Evolutionary conservation across 768 basidiomycete species (phyloP), one percentile per base, ranked within the genome.

Genomic region (Suillus paluster): DNA sequence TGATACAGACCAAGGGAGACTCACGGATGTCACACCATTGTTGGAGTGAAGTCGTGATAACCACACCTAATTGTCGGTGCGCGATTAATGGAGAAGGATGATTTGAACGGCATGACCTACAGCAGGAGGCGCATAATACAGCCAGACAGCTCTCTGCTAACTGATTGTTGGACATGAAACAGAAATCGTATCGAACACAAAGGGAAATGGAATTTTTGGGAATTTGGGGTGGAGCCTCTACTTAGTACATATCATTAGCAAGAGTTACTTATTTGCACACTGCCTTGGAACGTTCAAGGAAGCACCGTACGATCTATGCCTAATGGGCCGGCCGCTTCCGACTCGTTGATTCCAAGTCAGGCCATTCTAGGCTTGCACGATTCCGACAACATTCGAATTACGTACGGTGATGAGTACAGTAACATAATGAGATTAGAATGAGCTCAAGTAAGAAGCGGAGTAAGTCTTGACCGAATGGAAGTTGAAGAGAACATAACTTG

Each of bases 1-100:
- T 33, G n/a, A 46, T 7, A 17, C 15, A 30, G 10, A 27, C 19
- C 5, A 23, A 15, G 15, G 25, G 36, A 46, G 34, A 21, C 54
- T 36, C 36, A 56, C 54, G 54, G 21, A 21, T 38, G 42, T 56
- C 5, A 23, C 36, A 56, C 54, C 54, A 56, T 38, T 45, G 34
- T 14, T 36, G 34, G 23, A 56, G 54, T 46, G 54, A 36, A 56
- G 36, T 17, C n/a, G 15, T 6, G 15, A 42, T 7, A 55, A 41
- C 9, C 34, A 21, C 54, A 21, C 54, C 54, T 56, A n/a, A 36
- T 38, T 46, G n/a, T 56, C 21, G 27, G 5, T 50, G 5, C 19
- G 30, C 19, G 17, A 30, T 30, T 11, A 50, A 30, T 12, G 10
- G 3, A 12, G 27, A 50, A 19, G 27, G 17, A 50, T 10, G 5